Base-by-base conservation (phyloP, 306 rosid species). In the Neltuma alba region DNA sequence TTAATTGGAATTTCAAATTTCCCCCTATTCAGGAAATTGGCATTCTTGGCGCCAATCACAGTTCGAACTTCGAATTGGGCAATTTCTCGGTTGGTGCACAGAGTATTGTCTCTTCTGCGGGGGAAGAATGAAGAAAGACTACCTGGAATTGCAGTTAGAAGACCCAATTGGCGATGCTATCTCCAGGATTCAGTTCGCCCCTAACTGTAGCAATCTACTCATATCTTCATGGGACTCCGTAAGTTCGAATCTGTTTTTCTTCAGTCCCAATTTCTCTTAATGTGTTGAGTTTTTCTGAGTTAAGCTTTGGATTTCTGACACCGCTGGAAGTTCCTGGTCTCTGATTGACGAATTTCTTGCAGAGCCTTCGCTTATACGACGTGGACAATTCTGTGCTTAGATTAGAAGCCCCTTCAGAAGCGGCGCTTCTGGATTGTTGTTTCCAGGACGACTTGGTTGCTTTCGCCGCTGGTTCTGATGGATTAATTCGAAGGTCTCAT, bases 181-280 rank as follows among this genome's bases (percentile, higher is more conserved):
- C 68, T 89, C 97, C 55, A 72, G 80, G 72, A 72, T 84, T 27
- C 86, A 79, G 57, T 94, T 94, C 76, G 84, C 93, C 2, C 91
- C 97, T 0, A 52, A 61, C 71, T 91, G 91, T 1, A 88, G 92
- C 76, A 92, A 86, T 75, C 91, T 94, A 42, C 91, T 94, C 64
- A 76, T 92, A 41, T 88, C 98, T 13, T 92, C 97, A 15, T 95
- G 98, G 98, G 99, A 95, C 64, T 84, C 91, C 2, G 99, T 92
- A 76, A 81, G 86, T 81, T 36, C 23, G 14, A 3, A 2, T 45
- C 4, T 34, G 62, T 58, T 64, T 44, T 50, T 0, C 21, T 13
- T 11, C 33, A 12, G 23, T 20, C 66, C 23, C 15, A 42, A 6
- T 30, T 23, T 54, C 9, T 9, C 9, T 25, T 1, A 5, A 75